Evolutionary conservation across 1,284 basidiomycete genomes (phyloP).

Genomic region (Ceratobasidium sp.): DNA sequence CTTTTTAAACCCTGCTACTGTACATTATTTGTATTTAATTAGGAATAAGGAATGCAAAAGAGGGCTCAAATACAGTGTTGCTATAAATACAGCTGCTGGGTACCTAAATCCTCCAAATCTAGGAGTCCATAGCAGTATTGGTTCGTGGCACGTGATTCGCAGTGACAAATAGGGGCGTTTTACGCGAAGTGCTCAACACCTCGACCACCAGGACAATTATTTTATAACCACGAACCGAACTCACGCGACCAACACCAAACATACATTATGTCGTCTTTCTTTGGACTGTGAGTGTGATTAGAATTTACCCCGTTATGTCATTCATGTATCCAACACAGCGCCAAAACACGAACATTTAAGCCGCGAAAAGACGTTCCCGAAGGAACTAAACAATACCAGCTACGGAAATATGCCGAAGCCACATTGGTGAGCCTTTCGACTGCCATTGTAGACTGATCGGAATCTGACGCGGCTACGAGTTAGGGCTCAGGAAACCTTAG

Average conservation of each 20-base stretch:
- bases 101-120: too few species aligned
- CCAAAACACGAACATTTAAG: slow-evolving; percentile 95
- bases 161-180: slow-evolving; percentile 39
- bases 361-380: slow-evolving; percentile 94
- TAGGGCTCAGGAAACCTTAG: slow-evolving; percentile 94
- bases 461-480: slow-evolving; percentile 24
- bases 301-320: slow-evolving; percentile 36
- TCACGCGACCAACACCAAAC: not conserved
- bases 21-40: not conserved
- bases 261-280: slow-evolving; percentile 78
- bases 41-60: not conserved
- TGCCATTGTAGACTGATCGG: not conserved
- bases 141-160: slow-evolving; percentile 12
- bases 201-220: not conserved
- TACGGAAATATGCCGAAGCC: slow-evolving; percentile 96
- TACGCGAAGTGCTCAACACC: not conserved
- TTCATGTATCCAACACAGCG: slow-evolving; percentile 58
- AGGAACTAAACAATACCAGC: slow-evolving; percentile 96
- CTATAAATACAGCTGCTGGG: not conserved
- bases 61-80: not conserved
- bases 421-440: slow-evolving; percentile 74
- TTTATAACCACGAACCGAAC: slow-evolving; percentile 8
- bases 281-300: slow-evolving; percentile 72
- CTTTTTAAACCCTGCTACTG: not conserved
- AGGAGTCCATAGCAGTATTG: not conserved